Evolutionary conservation across 2,329 filamentous ascomycete genomes (phyloP).

Genomic region (Metarhizium humberi): DNA sequence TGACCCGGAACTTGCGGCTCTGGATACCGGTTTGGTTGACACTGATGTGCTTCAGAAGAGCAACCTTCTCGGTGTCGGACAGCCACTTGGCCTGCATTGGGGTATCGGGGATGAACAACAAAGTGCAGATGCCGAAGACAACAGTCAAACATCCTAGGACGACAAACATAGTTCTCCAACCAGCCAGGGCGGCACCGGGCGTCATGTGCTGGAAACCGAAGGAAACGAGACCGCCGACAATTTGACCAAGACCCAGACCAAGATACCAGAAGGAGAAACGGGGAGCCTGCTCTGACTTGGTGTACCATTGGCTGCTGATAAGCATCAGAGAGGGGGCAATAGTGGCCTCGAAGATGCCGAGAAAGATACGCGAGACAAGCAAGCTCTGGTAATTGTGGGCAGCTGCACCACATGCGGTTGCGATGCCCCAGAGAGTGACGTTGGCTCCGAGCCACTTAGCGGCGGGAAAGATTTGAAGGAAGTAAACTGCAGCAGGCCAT

Average conservation of each 20-base stretch:
- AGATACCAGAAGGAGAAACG: conserved; percentile 54
- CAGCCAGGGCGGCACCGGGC: conserved; percentile 44
- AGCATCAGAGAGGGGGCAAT: conserved; percentile 52
- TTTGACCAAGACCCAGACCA: conserved; percentile 50
- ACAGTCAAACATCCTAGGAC: conserved; percentile 47
- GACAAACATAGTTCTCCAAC: conserved; percentile 64
- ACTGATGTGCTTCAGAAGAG: conserved; percentile 42
- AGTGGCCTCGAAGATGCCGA: conserved; percentile 52
- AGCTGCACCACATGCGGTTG: conserved; percentile 43
- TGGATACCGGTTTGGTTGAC: conserved; percentile 50
- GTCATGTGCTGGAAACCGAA: conserved; percentile 47
- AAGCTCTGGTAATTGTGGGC: conserved; percentile 43
- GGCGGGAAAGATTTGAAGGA: conserved; percentile 51
- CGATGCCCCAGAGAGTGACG: conserved; percentile 49
- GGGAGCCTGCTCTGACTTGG: conserved; percentile 51
- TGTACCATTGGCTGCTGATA: conserved; percentile 51
- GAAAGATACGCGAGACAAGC: conserved; percentile 45
- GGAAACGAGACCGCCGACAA: conserved; percentile 55
- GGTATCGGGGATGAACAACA: conserved; percentile 28
- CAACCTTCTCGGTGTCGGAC: conserved; percentile 37
- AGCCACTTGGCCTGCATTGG: conserved; percentile 38
- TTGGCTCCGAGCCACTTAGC: conserved; percentile 53
- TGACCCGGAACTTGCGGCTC: conserved; percentile 41
- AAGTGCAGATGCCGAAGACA: conserved; percentile 20
- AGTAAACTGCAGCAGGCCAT: conserved; percentile 29